Conservation (phyloP, 441 rosid species). For the Sinapis alba region DNA sequence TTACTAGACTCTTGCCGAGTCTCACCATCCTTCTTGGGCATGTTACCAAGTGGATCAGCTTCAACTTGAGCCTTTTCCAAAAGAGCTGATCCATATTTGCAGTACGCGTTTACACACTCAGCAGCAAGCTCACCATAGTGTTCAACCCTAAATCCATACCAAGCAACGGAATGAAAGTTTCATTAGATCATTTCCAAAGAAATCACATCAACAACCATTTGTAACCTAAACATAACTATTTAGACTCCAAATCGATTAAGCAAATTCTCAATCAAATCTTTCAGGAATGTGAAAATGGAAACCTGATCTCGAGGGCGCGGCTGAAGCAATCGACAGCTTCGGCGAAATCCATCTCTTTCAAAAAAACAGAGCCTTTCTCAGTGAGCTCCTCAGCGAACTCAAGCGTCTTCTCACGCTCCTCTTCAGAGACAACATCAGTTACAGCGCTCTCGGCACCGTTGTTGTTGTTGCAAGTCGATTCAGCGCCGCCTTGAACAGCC, state of each 20-base stretch:
- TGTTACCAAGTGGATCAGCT: slow-evolving; percentile 78
- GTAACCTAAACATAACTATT: no score
- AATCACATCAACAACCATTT: no score
- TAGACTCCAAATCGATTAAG: no score
- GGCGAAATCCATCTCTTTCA: slow-evolving; percentile 59
- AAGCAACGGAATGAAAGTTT: not conserved
- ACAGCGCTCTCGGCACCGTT: not conserved
- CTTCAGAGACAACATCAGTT: no score
- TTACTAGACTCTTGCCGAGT: slow-evolving; percentile 36
- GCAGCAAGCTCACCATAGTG: slow-evolving; percentile 72
- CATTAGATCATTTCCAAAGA: not conserved
- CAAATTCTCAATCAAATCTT: not conserved
- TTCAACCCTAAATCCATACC: slow-evolving; percentile 54
- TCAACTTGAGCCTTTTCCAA: slow-evolving; percentile 88
- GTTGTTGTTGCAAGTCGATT: not conserved
- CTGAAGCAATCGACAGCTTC: slow-evolving; percentile 91
- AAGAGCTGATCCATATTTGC: slow-evolving; percentile 77
- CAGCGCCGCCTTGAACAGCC: slow-evolving; percentile 52
- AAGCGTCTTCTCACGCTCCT: no score
- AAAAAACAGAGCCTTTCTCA: slow-evolving; percentile 59
- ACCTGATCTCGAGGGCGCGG: slow-evolving; percentile 94
- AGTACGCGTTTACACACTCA: slow-evolving; percentile 72
- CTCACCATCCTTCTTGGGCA: slow-evolving; percentile 68
- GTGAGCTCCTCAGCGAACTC: slow-evolving; percentile 30
- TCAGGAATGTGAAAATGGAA: not conserved